Evolutionary conservation across 116 monocot genomes (phyloP), one percentile per base, ranked within the genome.

Genomic region (Dioscorea cayenensis): DNA sequence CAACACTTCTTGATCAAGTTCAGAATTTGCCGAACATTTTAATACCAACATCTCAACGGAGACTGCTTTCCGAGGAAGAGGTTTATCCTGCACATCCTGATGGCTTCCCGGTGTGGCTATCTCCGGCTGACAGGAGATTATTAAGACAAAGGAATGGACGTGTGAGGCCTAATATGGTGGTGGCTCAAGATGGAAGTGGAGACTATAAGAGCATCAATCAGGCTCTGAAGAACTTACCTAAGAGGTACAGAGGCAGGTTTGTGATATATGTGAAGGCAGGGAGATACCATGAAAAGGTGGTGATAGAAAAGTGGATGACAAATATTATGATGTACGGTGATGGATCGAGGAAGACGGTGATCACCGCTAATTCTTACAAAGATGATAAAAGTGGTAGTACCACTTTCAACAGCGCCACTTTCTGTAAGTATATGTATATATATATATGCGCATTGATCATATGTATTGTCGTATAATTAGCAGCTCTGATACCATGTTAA

Each of bases 201-300:
- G 28, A 95, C 66, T 91, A 77, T 76, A 91, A 76, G 72, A 87
- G 73, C 70, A 95, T 95, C 79, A 80, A 62, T 49, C 78, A 72
- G 7, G 92, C 95, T 14, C 17, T 95, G n/a, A 69, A 65, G n/a
- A 70, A 80, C 49, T 70, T 87, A 51, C 89, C 91, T 10, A 79
- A 79, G 70, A 10, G 38, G 3, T 23, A 68, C 36, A 36, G 14
- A 0, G 83, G 76, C 0, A 71, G 91, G 25, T 87, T 79, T 63
- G 80, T 87, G 29, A 94, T 94, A 60, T 90, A 94, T 66, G 90
- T 94, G 23, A 94, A 94, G 84, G 77, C 90, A 28, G 94, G 90
- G 0, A 38, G 74, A 32, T 94, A 94, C 74, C 12, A 78, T 7
- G 94, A 94, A 76, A 72, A 78, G 16, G 83, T 90, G 2, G 23